Evolutionary conservation across 2,329 filamentous ascomycete genomes (phyloP), one percentile per base, ranked within the genome.

Genomic region (Fusarium coicis): DNA sequence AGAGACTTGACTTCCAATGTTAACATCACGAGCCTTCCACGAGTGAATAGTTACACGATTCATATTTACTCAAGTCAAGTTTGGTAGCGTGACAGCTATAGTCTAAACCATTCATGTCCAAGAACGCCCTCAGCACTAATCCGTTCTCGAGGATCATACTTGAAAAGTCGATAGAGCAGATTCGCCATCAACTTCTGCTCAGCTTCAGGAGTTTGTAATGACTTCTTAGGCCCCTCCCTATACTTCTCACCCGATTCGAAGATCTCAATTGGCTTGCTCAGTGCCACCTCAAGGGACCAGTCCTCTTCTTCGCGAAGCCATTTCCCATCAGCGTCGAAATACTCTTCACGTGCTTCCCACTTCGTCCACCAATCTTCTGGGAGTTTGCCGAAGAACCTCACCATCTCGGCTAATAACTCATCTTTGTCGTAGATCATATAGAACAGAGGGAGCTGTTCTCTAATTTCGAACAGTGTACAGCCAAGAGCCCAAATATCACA

Each of bases 401-500:
- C 76, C 32, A 82, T 78, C 10, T 76, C 71, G 5, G 70, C 63
- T 2, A 82, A 34, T 11, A 79, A 46, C 3, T 81, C 79, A n/a
- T 82, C 80, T 3, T 53, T 54, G 9, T 79, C 76, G 34, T 77
- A 73, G 28, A 72, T 76, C 76, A 70, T 74, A 26, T 77, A 71
- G 26, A 81, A 81, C 0, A 83, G 69, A 1, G 68, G 68, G 8
- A 77, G 58, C 2, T 80, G 79, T 0, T 76, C 70, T 1, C 80
- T 76, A 2, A 81, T 81, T 63, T 82, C 79, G 39, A 80, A 80
- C 0, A 83, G 39, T 0, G 79, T 81, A 30, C 80, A 82, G 0
- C 76, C 81, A 6, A 82, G 77, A 34, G 81, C 79, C 80, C 81
- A 82, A 1, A 82, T 46, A 39, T 82, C 80, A 3, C 70, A 76